A percentile compares a stretch with the other conserved stretches of the same genome.
Evolutionary conservation across 495 filamentous ascomycete species (phyloP).

Genomic region (Friedmanniomyces endolithicus): DNA sequence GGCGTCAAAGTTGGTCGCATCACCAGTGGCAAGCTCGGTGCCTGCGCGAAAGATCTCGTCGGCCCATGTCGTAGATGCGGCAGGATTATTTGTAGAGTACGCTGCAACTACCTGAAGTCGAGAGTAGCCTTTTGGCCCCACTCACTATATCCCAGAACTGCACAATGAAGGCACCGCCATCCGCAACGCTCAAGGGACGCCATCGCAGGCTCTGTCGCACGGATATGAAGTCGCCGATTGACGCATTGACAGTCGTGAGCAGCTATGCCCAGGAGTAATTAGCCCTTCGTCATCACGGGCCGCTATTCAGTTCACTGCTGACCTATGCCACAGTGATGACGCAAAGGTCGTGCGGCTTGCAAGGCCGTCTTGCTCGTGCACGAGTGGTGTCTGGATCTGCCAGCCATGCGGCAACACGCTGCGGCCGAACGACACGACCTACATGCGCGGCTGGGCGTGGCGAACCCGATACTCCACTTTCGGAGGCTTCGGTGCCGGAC

Average conservation of each 20-base stretch:
- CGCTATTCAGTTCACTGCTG: background rate
- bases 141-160: conserved; percentile 53
- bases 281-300: background rate
- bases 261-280: conserved; percentile 1
- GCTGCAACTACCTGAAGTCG: conserved; percentile 15
- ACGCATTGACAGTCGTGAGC: conserved; percentile 8
- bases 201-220: conserved; percentile 66
- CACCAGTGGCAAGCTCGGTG: conserved; percentile 52
- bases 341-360: conserved; percentile 13
- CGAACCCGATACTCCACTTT: conserved; percentile 70
- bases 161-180: conserved; percentile 60
- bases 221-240: conserved; percentile 55
- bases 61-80: conserved; percentile 66
- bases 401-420: conserved; percentile 61
- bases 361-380: conserved; percentile 57
- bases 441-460: conserved; percentile 77
- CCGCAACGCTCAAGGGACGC: conserved; percentile 48
- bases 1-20: conserved; percentile 32
- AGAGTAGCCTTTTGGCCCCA: background rate
- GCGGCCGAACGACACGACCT: conserved; percentile 55
- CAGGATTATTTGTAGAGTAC: conserved; percentile 65
- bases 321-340: background rate
- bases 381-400: conserved; percentile 63
- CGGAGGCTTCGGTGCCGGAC: conserved; percentile 71
- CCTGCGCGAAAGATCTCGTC: conserved; percentile 78